Percentiles rank a stretch among this genome's conserved stretches.
Evolutionary conservation across 1,284 basidiomycete species (phyloP).

Genomic region (Sanghuangporus weigelae): DNA sequence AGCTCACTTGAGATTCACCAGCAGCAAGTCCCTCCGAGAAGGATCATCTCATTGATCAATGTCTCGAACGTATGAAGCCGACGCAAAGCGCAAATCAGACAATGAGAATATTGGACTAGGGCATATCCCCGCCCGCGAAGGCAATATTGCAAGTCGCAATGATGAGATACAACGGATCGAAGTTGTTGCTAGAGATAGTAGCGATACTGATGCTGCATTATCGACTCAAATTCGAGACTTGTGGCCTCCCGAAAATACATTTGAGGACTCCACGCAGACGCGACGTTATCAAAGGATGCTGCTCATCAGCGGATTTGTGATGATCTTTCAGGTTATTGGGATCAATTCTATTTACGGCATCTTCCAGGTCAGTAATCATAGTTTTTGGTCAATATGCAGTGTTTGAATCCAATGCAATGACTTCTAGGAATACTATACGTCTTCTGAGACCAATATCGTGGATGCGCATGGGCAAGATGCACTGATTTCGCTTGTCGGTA

Average conservation of each 20-base stretch:
- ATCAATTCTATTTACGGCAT: slow-evolving; percentile 36
- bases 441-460: slow-evolving; percentile 30
- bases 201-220: background rate
- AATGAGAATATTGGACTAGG: background rate
- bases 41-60: background rate
- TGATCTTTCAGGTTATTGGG: slow-evolving; percentile 42
- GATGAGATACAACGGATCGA: background rate
- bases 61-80: background rate
- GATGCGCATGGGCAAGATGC: slow-evolving; percentile 36
- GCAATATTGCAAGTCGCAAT: background rate
- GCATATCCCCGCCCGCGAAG: background rate
- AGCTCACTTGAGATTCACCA: too few species aligned
- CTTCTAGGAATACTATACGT: slow-evolving; percentile 39
- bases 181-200: background rate
- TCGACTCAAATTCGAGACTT: background rate
- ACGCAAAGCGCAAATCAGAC: background rate
- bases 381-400: background rate
- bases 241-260: background rate
- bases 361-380: slow-evolving; percentile 29
- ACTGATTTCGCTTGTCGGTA: slow-evolving; percentile 38
- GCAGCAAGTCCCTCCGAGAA: too few species aligned
- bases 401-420: background rate
- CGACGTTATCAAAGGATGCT: slow-evolving; percentile 34
- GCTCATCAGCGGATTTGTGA: slow-evolving; percentile 36
- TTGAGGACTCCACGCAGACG: slow-evolving; percentile 21